Percentiles rank a stretch among this genome's conserved stretches.
Evolutionary conservation across 1,284 basidiomycete genomes (phyloP).

Genomic region (Omphalotus olearius): DNA sequence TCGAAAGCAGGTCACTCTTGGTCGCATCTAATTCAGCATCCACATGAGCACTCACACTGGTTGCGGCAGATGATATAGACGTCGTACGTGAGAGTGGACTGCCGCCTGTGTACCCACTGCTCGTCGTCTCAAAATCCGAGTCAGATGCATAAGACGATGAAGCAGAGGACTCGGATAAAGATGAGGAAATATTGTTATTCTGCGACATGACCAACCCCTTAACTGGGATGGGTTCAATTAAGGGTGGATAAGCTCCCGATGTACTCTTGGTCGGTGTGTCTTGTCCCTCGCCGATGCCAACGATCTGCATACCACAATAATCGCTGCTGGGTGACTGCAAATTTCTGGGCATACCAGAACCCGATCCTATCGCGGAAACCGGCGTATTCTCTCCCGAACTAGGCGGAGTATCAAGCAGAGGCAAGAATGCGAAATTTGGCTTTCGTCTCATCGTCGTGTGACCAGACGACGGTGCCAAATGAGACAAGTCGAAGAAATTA

Average conservation of each 20-base stretch:
- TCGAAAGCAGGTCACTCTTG: too few species aligned
- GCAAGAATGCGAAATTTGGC: slow-evolving; percentile 35
- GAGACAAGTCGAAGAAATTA: slow-evolving; percentile 24
- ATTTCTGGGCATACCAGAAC: neutral
- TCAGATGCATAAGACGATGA: slow-evolving; percentile 7
- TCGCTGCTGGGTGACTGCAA: too few species aligned
- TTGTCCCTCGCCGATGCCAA: too few species aligned
- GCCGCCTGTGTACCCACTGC: slow-evolving; percentile 3
- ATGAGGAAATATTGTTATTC: neutral
- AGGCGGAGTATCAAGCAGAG: slow-evolving; percentile 34
- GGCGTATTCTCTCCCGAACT: slow-evolving; percentile 6
- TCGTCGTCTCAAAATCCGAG: slow-evolving; percentile 4
- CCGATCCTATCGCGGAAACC: neutral
- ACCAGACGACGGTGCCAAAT: slow-evolving; percentile 23
- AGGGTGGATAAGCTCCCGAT: too few species aligned
- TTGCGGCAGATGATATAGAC: slow-evolving; percentile 2
- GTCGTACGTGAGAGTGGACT: slow-evolving; percentile 4
- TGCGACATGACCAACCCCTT: too few species aligned
- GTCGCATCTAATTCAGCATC: too few species aligned
- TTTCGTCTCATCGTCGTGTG: slow-evolving; percentile 23
- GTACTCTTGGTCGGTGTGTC: too few species aligned
- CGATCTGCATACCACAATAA: too few species aligned
- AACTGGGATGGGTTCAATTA: too few species aligned
- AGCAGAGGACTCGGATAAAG: slow-evolving; percentile 1
- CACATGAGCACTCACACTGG: neutral